Evolutionary conservation across 2,329 filamentous ascomycete species (phyloP), one percentile per base, ranked within the genome.

Genomic region (Epichloe sp.): DNA sequence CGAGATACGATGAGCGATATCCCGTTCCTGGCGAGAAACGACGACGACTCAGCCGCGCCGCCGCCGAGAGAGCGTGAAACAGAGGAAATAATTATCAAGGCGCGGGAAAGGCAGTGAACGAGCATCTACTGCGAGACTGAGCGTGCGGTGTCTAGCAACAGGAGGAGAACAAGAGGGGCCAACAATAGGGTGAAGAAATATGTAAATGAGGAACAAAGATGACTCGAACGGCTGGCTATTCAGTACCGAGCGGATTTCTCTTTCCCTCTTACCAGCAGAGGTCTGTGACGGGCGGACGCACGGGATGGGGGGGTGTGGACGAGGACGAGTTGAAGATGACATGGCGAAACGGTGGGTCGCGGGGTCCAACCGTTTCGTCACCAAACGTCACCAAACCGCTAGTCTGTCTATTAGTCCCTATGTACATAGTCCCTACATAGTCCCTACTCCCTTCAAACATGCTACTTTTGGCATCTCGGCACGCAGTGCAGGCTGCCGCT

Each of bases 191-290:
- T n/a, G 17, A 47, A 50, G 31, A 17, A 47, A 31, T 23, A 49
- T 34, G 19, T 10, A 46, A 44, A 48, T 5, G 21, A 41, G 37
- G 8, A 23, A 44, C 4, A 42, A 10, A 11, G 15, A 26, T 8
- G 5, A 15, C 7, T 47, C 10, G 26, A 19, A 48, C 15, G 23
- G 26, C 41, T 19, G 23, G 26, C 41, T 19, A 5, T 11, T 23
- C 19, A 15, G n/a, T 35, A 35, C n/a, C 19, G 23, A 34, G 23
- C 17, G 8, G 15, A 5, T 12, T 17, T 5, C 8, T 6, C 31
- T n/a, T n/a, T 45, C 19, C 44, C 51, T 48, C 48, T 43, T 44
- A 15, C 52, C 52, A 53, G 52, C 52, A 51, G 52, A 53, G 50
- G 42, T 26, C 31, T 11, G 41, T 19, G 42, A 31, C 19, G 43